Base-by-base conservation (phyloP, 2,329 filamentous ascomycete species). In the Davidsoniella virescens region DNA sequence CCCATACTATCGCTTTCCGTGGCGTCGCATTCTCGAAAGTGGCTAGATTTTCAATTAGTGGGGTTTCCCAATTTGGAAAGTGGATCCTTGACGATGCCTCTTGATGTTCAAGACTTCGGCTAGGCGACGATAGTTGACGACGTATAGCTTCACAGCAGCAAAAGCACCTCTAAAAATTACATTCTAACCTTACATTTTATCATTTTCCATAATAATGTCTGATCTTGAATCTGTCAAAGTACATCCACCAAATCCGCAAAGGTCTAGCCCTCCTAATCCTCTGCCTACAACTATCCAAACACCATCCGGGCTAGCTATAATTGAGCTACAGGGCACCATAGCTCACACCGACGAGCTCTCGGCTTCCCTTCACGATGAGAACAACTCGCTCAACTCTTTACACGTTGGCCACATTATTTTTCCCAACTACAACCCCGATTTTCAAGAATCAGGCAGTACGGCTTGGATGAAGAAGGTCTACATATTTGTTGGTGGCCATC, bases 291-390 rank as follows among this genome's bases (percentile, higher is more conserved):
- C 94, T 55, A 76, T 96, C 14, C 84, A 88, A 58, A 95, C 90
- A 1, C 92, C 92, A 0, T 80, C 84, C 0, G 92, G 92, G 47
- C 76, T 95, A 39, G 90, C 90, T 16, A 72, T 98, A 43, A 71
- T 98, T 52, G 92, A 96, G 67, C 76, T 98, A 12, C 92, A 98
- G 69, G 92, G 88, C 54, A 86, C 78, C 12, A 81, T 98, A 66
- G 90, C 93, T 63, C 44, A 53, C 17, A 53, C 52, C 17, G 40
- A 53, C 33, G 48, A 51, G 44, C 70, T 87, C 1, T 80, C 86
- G 6, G 55, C 66, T 2, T 59, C 64, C 20, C 50, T 47, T 17
- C 12, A 33, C 16, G 52, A 52, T 5, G 53, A 55, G 25, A 47
- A 17, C 25, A 54, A 53, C 17, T 52, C 38, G 7, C 51, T 42